These are phyloP conservation scores for Hypsizygus marmoreus DNA, from an alignment of 768 basidiomycete genomes.

Conservation along the genomic window DNA sequence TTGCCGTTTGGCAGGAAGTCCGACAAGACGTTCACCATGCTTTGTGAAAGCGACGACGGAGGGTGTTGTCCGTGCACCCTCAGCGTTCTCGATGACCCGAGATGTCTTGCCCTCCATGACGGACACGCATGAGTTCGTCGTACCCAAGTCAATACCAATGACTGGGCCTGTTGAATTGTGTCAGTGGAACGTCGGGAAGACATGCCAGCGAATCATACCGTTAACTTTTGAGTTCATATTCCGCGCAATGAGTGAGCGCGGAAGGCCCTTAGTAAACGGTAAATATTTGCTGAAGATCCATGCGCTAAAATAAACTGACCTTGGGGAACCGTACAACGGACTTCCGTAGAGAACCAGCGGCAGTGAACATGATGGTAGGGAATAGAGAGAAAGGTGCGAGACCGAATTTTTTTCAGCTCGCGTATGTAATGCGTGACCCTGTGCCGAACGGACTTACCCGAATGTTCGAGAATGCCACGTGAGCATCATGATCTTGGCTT, in stretches of 20 bases:
- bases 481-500: too few species aligned
- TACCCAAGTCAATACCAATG: slow-evolving; percentile 95
- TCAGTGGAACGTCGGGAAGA: slow-evolving; percentile 6
- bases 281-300: background rate
- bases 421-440: slow-evolving; percentile 34
- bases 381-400: slow-evolving; percentile 41
- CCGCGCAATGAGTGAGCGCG: slow-evolving; percentile 77
- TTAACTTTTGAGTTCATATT: slow-evolving; percentile 96
- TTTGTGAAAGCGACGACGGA: slow-evolving; percentile 99
- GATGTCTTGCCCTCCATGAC: slow-evolving; percentile 96
- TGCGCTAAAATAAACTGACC: slow-evolving; percentile 43
- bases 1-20: slow-evolving; percentile 96
- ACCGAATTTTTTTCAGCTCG: slow-evolving; percentile 45
- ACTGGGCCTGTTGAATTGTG: slow-evolving; percentile 63
- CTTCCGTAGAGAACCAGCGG: slow-evolving; percentile 63
- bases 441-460: slow-evolving; percentile 42
- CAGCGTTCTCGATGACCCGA: slow-evolving; percentile 95
- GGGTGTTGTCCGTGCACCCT: slow-evolving; percentile 97
- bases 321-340: slow-evolving; percentile 63
- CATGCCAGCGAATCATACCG: slow-evolving; percentile 49
- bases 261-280: slow-evolving; percentile 49
- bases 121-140: slow-evolving; percentile 89
- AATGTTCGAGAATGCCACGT: slow-evolving; percentile 38
- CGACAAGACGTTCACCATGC: slow-evolving; percentile 94
- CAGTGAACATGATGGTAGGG: slow-evolving; percentile 70